Conservation (phyloP, 768 basidiomycete species). For the Suillus cothurnatus region DNA sequence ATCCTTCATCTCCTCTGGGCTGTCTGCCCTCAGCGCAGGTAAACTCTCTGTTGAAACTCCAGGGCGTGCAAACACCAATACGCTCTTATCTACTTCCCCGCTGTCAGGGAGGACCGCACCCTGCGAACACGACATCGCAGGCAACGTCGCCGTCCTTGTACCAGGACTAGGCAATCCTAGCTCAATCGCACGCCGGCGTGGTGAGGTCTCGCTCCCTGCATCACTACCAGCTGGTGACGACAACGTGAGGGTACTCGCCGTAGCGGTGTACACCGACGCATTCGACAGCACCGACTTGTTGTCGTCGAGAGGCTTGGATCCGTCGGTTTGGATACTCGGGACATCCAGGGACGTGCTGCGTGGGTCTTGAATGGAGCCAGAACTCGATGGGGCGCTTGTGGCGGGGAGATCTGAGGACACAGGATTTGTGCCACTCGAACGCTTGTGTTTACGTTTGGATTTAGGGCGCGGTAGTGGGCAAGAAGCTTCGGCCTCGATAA, state of each 20-base stretch:
- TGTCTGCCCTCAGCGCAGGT: constrained; percentile 25
- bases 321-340: background rate
- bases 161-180: constrained; percentile 20
- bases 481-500: constrained; percentile 92
- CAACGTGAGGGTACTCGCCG: constrained; percentile 15
- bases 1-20: constrained; percentile 1
- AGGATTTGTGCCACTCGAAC: constrained; percentile 11
- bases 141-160: constrained; percentile 38
- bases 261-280: constrained; percentile 4
- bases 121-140: constrained; percentile 19
- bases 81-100: constrained; percentile 68
- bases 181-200: constrained; percentile 23
- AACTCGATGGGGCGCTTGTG: constrained; percentile 21
- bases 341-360: background rate
- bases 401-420: background rate
- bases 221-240: constrained; percentile 18
- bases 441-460: background rate
- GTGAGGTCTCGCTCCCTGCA: constrained; percentile 13
- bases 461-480: constrained; percentile 40
- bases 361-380: background rate
- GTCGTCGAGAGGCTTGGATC: constrained; percentile 15
- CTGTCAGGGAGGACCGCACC: constrained; percentile 12
- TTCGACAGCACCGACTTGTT: constrained; percentile 16
- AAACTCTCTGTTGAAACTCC: constrained; percentile 76
- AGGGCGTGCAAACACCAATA: constrained; percentile 75